Evolutionary conservation across 768 basidiomycete species (phyloP).

Genomic region (Lepiota brunneoincarnata): DNA sequence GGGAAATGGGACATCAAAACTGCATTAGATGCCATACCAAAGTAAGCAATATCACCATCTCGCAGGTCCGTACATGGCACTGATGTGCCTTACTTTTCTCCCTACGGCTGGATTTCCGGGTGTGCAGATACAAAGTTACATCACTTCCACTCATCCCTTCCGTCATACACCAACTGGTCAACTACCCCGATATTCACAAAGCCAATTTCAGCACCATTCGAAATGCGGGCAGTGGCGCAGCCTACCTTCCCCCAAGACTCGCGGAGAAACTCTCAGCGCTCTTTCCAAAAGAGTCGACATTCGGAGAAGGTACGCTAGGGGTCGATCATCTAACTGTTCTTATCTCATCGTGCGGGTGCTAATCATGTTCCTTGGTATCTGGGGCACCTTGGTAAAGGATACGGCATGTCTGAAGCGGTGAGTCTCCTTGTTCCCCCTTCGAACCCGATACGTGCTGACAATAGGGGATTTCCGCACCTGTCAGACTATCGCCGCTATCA

Average conservation of each 20-base stretch:
- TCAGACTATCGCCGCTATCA: constrained; percentile 55
- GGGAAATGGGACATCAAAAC: constrained; percentile 56
- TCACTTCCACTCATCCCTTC: constrained; percentile 57
- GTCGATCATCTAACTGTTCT: background rate
- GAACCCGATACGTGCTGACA: background rate
- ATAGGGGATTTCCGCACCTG: background rate
- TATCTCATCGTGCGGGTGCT: background rate
- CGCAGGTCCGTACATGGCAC: background rate
- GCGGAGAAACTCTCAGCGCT: constrained; percentile 36
- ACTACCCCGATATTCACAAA: constrained; percentile 46
- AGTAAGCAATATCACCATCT: constrained; percentile 35
- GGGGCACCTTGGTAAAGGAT: constrained; percentile 37
- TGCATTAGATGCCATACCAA: constrained; percentile 52
- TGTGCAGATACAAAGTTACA: constrained; percentile 53
- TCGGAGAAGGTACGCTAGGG: constrained; percentile 43
- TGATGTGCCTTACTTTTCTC: background rate
- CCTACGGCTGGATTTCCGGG: too few relatives aligned
- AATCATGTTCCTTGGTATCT: background rate
- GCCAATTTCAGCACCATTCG: constrained; percentile 53
- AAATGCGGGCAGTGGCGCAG: constrained; percentile 51
- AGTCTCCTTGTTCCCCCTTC: constrained; percentile 23
- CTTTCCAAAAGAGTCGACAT: constrained; percentile 28
- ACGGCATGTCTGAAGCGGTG: constrained; percentile 71
- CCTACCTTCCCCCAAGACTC: constrained; percentile 62
- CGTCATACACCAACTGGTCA: constrained; percentile 60